Evolutionary conservation across 2,329 filamentous ascomycete species (phyloP).

Genomic region (Scedosporium boydii): DNA sequence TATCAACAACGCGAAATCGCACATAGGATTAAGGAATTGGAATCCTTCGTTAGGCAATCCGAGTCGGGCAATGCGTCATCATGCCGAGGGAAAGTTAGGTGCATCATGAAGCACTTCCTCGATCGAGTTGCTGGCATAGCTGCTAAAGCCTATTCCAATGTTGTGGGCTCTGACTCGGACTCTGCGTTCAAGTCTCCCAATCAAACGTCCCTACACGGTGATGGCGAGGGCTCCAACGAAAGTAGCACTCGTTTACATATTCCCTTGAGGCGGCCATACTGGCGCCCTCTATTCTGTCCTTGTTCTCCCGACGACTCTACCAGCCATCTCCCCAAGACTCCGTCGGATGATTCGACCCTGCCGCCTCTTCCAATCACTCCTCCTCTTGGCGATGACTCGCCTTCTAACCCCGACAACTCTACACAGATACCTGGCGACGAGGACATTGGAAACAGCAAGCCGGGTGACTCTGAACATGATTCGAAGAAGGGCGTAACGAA

Average conservation of each 20-base stretch:
- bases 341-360: neutral
- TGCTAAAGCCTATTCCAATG: neutral
- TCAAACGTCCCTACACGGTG: neutral
- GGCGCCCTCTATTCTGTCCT: conserved; percentile 5
- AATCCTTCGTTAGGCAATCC: conserved; percentile 31
- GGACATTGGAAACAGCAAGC: neutral
- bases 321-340: neutral
- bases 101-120: conserved; percentile 1
- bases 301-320: conserved; percentile 1
- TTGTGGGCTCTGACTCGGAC: neutral
- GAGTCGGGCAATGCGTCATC: conserved; percentile 23
- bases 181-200: neutral
- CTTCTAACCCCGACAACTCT: neutral
- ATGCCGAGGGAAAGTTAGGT: conserved; percentile 7
- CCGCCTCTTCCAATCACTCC: neutral
- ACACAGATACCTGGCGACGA: neutral
- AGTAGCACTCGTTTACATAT: neutral
- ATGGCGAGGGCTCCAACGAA: neutral
- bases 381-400: neutral
- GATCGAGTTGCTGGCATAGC: neutral
- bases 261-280: neutral
- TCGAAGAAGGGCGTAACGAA: neutral
- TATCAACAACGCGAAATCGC: conserved; percentile 21
- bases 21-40: conserved; percentile 20
- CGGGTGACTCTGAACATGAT: neutral